These are phyloP conservation scores for Speleostelium caveatum DNA, from an alignment of 78 protist species.

Conservation along the genomic window DNA sequence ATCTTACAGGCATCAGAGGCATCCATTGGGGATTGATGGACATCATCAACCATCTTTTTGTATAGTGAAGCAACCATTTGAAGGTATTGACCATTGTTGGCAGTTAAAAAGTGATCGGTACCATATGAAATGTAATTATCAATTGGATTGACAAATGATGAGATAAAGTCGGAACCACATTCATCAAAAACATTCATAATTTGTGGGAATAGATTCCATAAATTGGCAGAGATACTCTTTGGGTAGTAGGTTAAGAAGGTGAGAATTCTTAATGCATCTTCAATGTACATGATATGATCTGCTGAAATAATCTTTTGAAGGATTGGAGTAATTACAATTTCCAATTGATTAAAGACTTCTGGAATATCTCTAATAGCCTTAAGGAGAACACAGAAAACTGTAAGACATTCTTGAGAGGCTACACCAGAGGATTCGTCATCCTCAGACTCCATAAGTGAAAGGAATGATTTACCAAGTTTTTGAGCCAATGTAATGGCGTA, in stretches of 20 bases:
- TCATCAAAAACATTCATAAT: conserved; percentile 53
- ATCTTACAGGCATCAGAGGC: conserved; percentile 65
- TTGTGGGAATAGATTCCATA: conserved; percentile 68
- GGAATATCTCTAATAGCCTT: conserved; percentile 61
- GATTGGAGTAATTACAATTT: conserved; percentile 25
- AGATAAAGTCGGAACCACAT: conserved; percentile 56
- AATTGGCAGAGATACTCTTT: conserved; percentile 33
- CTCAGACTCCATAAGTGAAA: conserved; percentile 23
- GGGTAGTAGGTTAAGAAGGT: conserved; percentile 71
- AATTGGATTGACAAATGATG: conserved; percentile 47
- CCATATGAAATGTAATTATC: conserved; percentile 77
- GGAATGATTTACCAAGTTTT: conserved; percentile 24
- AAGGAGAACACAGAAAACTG: conserved; percentile 12
- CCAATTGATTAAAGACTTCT: conserved; percentile 37
- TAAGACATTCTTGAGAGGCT: conserved; percentile 47
- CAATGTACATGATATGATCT: conserved; percentile 48
- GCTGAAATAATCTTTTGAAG: neutral
- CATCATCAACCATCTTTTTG: conserved; percentile 56
- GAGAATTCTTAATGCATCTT: conserved; percentile 57
- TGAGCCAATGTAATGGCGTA: conserved; percentile 22
- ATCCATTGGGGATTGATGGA: conserved; percentile 13
- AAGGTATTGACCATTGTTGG: conserved; percentile 29
- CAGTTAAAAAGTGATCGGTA: conserved; percentile 57
- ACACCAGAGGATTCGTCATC: neutral
- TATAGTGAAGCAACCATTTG: conserved; percentile 32